Evolutionary conservation across 768 basidiomycete genomes (phyloP).

Genomic region (Boletus coccyginus): DNA sequence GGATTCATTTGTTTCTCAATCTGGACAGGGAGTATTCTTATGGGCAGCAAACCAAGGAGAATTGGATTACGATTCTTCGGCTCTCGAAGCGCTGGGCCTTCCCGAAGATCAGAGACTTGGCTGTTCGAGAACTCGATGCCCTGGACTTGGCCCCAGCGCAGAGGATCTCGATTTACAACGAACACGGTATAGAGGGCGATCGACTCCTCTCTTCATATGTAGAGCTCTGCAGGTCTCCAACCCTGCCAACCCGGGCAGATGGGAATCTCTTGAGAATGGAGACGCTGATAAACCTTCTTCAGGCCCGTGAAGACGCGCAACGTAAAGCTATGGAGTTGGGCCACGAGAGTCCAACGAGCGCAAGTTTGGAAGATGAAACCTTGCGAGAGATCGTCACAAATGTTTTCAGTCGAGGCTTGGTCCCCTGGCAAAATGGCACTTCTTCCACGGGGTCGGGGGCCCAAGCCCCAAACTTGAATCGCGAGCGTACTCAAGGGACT

Average conservation of each 20-base stretch:
- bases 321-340: slow-evolving; percentile 35
- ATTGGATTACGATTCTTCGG: slow-evolving; percentile 54
- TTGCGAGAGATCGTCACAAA: slow-evolving; percentile 33
- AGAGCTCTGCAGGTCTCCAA: slow-evolving; percentile 50
- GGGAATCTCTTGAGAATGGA: slow-evolving; percentile 54
- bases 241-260: slow-evolving; percentile 51
- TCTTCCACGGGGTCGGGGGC: slow-evolving; percentile 17
- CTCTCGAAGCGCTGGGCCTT: slow-evolving; percentile 60
- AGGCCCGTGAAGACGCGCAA: slow-evolving; percentile 48
- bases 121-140: slow-evolving; percentile 54
- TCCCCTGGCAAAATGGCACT: slow-evolving; percentile 4
- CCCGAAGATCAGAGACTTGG: slow-evolving; percentile 45
- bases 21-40: slow-evolving; percentile 48
- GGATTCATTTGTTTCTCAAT: too few species aligned
- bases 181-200: slow-evolving; percentile 46
- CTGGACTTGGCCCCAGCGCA: slow-evolving; percentile 46
- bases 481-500: background rate
- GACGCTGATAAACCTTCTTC: slow-evolving; percentile 49
- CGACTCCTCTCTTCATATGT: slow-evolving; percentile 53
- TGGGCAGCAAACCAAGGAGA: slow-evolving; percentile 44
- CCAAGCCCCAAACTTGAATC: slow-evolving; percentile 14
- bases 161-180: slow-evolving; percentile 56
- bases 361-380: slow-evolving; percentile 28
- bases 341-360: slow-evolving; percentile 32
- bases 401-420: slow-evolving; percentile 28